Base-by-base conservation (phyloP, 2,329 filamentous ascomycete species). In the Fonsecaea pedrosoi region DNA sequence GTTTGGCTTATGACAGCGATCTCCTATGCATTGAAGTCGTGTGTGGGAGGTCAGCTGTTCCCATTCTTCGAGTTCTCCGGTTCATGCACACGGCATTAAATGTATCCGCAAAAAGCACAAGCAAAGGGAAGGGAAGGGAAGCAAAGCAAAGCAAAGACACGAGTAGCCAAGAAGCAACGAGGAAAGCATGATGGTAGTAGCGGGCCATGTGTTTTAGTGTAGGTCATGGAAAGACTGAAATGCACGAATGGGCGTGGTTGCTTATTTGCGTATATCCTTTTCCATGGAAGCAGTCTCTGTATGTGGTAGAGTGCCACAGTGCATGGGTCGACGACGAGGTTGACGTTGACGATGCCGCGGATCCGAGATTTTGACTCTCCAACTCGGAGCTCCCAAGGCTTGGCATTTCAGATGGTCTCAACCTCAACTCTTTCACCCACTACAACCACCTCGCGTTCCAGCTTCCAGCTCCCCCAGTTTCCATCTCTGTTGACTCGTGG, bases 351-450 rank as follows among this genome's bases (percentile, higher is more conserved):
- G 34, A 9, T 55, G 53, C 59, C 59, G 59, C 25, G 30, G 50
- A 35, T 54, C 59, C 59, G 59, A 55, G 45, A 42, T 38, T 54
- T 37, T n/a, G 10, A 25, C 35, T 15, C 58, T 25, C 37, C 30
- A 54, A 61, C 34, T 21, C 54, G 42, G 45, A 54, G 59, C 59
- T 61, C 48, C 59, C 25, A 61, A 60, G 38, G 59, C 59, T 61
- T 61, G 59, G 59, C 59, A 32, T 10, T 10, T 2, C 13, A n/a
- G 48, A 54, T 32, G 40, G 40, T 42, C 15, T 42, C 40, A n/a
- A 21, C 35, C 59, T 59, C 42, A 54, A 60, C 42, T 21, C 35
- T 12, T 12, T 25, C 15, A 60, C 57, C 42, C 57, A 60, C 21
- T 32, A 38, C 45, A 34, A 18, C 18, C 15, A 61, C n/a, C 34